A percentile compares a stretch with the other conserved stretches of the same genome.
Conservation (phyloP, 805 yeast genomes). For the Lachancea mirantina region DNA sequence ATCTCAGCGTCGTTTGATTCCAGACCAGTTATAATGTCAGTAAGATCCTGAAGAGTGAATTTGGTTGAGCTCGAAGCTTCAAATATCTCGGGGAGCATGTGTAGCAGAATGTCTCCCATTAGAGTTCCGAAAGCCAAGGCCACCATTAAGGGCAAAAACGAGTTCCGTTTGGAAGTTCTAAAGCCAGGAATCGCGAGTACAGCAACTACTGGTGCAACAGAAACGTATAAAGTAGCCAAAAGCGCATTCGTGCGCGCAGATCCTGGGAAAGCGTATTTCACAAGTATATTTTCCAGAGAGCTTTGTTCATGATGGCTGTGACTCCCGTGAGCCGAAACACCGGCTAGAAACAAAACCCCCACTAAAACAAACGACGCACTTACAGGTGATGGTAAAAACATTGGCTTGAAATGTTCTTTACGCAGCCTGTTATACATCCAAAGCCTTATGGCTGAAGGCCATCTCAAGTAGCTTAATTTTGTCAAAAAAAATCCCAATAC, state of each 20-base stretch:
- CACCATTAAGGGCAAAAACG: constrained; percentile 43
- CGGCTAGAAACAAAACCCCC: not conserved
- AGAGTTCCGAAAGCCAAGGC: constrained; percentile 73
- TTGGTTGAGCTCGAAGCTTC: not conserved
- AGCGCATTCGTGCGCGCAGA: constrained; percentile 53
- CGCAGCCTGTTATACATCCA: too few species aligned
- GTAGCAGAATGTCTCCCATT: constrained; percentile 67
- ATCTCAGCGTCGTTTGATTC: too few species aligned
- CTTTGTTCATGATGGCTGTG: constrained; percentile 2
- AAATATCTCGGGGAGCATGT: constrained; percentile 60
- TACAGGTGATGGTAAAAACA: too few species aligned
- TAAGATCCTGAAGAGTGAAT: not conserved
- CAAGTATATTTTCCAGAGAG: constrained; percentile 9
- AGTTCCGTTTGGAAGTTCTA: constrained; percentile 8
- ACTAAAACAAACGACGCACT: too few species aligned
- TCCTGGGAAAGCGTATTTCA: constrained; percentile 16
- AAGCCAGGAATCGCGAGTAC: constrained; percentile 49
- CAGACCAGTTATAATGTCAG: too few species aligned
- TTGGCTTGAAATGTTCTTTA: too few species aligned
- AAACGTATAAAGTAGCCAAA: constrained; percentile 55
- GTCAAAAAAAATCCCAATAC: too few species aligned
- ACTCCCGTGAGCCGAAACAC: constrained; percentile 3
- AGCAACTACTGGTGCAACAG: constrained; percentile 56
- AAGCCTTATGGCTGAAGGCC: too few species aligned
- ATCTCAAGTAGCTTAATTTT: too few species aligned